Conservation (phyloP, 192 early-diverging fungal genomes). For the Chytriomyces sp. region DNA sequence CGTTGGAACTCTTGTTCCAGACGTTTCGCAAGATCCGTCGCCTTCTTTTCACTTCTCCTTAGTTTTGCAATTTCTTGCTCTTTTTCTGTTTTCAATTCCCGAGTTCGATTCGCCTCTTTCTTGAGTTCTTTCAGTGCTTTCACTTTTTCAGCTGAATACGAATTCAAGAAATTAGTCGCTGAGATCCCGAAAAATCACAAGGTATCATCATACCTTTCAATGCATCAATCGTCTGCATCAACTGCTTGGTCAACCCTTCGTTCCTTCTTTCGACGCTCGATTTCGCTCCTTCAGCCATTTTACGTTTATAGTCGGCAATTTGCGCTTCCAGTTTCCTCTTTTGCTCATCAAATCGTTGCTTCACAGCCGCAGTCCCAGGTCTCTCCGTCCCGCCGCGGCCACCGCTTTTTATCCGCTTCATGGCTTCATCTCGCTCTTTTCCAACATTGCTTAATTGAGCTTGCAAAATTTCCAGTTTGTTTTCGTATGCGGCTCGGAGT, state of each 20-base stretch:
- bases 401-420: conserved; percentile 58
- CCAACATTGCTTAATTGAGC: conserved; percentile 58
- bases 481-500: conserved; percentile 65
- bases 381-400: conserved; percentile 44
- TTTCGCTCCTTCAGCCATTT: conserved; percentile 47
- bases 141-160: conserved; percentile 66
- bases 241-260: conserved; percentile 64
- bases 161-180: background rate
- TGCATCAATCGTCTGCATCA: conserved; percentile 71
- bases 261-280: conserved; percentile 32
- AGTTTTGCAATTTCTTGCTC: conserved; percentile 57
- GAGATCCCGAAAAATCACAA: background rate
- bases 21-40: conserved; percentile 46
- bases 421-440: conserved; percentile 67
- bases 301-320: conserved; percentile 47
- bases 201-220: conserved; percentile 55
- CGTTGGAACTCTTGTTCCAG: conserved; percentile 49
- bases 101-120: conserved; percentile 64
- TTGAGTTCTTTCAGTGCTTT: conserved; percentile 78
- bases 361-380: conserved; percentile 41
- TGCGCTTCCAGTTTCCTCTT: conserved; percentile 49
- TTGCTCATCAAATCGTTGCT: conserved; percentile 50
- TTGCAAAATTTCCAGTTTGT: conserved; percentile 68
- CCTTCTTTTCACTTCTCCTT: conserved; percentile 45
- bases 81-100: conserved; percentile 63